Percentiles rank a stretch among this genome's conserved stretches.
Evolutionary conservation across 768 basidiomycete genomes (phyloP).

Genomic region (Asterophora parasitica): DNA sequence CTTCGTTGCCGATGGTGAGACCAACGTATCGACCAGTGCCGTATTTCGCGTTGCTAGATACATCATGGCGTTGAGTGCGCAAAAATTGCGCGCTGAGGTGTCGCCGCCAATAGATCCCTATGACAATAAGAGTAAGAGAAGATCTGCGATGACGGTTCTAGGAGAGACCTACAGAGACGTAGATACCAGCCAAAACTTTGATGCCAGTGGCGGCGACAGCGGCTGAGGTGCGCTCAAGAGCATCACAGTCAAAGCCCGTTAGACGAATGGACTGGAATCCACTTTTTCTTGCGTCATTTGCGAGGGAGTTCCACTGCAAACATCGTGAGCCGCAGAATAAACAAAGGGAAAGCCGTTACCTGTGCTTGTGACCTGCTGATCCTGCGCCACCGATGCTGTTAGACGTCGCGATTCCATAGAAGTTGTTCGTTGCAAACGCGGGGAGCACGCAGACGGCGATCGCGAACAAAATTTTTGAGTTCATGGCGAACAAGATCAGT

Average conservation of each 20-base stretch:
- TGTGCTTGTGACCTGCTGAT: constrained; percentile 28
- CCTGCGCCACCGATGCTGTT: constrained; percentile 27
- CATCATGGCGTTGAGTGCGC: not conserved
- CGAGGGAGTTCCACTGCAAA: constrained; percentile 31
- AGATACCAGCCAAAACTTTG: constrained; percentile 31
- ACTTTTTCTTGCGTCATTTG: constrained; percentile 22
- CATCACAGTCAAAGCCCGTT: constrained; percentile 33
- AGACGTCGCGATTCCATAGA: constrained; percentile 28
- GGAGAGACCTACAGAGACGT: constrained; percentile 20
- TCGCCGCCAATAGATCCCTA: constrained; percentile 28
- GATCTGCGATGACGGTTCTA: not conserved
- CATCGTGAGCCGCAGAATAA: not conserved
- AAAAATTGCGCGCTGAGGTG: not conserved
- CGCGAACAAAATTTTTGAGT: constrained; percentile 1
- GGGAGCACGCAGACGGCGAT: constrained; percentile 11
- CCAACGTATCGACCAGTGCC: constrained; percentile 29
- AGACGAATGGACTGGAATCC: constrained; percentile 34
- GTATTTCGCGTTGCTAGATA: constrained; percentile 26
- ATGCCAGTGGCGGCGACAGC: constrained; percentile 28
- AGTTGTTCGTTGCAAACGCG: constrained; percentile 26
- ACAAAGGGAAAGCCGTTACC: constrained; percentile 12
- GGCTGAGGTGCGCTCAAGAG: constrained; percentile 29
- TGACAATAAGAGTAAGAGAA: not conserved
- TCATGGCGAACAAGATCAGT: not conserved
- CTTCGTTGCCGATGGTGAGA: constrained; percentile 36